These are phyloP conservation scores for Aspergillus kassunensis DNA, from an alignment of 495 filamentous ascomycete genomes.

Conservation along the genomic window DNA sequence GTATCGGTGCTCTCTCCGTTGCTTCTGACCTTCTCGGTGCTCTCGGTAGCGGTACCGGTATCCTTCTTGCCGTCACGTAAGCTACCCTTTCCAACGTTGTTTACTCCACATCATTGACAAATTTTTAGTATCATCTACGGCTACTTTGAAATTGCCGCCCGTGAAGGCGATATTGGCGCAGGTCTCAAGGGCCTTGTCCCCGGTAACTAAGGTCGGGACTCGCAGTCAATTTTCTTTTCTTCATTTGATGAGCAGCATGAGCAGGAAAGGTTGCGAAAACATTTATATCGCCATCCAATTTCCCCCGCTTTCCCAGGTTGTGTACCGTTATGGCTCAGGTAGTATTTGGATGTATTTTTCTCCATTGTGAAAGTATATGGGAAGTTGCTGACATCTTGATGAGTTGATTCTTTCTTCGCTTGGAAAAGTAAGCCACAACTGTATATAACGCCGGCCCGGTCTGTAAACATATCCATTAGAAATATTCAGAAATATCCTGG, in stretches of 20 bases:
- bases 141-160: conserved; percentile 98
- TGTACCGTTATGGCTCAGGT: conserved; percentile 21
- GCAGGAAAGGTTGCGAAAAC: conserved; percentile 25
- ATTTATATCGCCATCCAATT: conserved; percentile 25
- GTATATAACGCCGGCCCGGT: conserved; percentile 24
- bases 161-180: conserved; percentile 85
- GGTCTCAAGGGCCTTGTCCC: conserved; percentile 86
- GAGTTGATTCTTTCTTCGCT: conserved; percentile 6
- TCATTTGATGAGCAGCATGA: conserved; percentile 36
- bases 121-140: conserved; percentile 86
- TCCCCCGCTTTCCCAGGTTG: conserved; percentile 27
- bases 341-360: conserved; percentile 14
- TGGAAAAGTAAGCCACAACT: conserved; percentile 21
- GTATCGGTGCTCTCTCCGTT: conserved; percentile 96
- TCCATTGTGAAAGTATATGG: conserved; percentile 15
- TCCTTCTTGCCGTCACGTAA: conserved; percentile 97
- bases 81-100: conserved; percentile 37
- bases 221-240: conserved; percentile 4
- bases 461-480: conserved; percentile 28
- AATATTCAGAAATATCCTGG: conserved; percentile 1
- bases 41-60: conserved; percentile 95
- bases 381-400: conserved; percentile 9
- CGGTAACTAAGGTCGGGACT: conserved; percentile 37
- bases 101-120: conserved; percentile 7
- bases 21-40: conserved; percentile 94